Conservation (phyloP, 2,329 filamentous ascomycete species). For the Cercospora zeina region DNA sequence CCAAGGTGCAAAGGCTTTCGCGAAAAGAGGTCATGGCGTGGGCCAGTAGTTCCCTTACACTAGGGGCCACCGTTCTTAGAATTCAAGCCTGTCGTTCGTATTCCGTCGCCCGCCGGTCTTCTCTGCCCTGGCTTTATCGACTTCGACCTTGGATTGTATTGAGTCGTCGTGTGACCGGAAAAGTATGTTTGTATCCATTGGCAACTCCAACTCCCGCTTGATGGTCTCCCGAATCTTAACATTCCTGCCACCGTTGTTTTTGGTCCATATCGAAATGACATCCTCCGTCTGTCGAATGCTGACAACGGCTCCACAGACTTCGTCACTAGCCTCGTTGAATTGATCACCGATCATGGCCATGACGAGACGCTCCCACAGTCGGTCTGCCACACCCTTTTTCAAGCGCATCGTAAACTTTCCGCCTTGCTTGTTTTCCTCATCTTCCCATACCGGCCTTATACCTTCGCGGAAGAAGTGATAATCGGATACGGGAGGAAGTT, state of each 20-base stretch:
- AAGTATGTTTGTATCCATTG: conserved; percentile 82
- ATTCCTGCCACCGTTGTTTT: conserved; percentile 87
- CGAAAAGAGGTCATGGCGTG: background rate
- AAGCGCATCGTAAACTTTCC: conserved; percentile 97
- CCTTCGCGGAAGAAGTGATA: conserved; percentile 98
- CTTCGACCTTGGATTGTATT: conserved; percentile 85
- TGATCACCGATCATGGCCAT: conserved; percentile 91
- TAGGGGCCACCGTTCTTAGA: background rate
- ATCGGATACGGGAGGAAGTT: conserved; percentile 87
- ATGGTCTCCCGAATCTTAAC: conserved; percentile 98
- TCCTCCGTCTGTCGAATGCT: conserved; percentile 95
- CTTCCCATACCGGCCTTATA: conserved; percentile 96
- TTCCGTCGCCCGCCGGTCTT: conserved; percentile 50
- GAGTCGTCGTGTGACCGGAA: conserved; percentile 97
- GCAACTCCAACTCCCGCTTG: conserved; percentile 84
- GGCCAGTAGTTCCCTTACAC: background rate
- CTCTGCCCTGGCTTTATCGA: conserved; percentile 88
- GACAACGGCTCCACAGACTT: conserved; percentile 91
- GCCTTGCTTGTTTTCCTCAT: conserved; percentile 92
- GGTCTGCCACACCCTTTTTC: conserved; percentile 95
- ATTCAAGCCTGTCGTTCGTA: conserved; percentile 34
- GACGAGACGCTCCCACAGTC: conserved; percentile 94
- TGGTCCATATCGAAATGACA: conserved; percentile 96
- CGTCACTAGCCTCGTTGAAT: conserved; percentile 87
- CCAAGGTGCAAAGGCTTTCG: background rate